Conservation (phyloP, 768 basidiomycete genomes). For the Pisolithus tinctorius region DNA sequence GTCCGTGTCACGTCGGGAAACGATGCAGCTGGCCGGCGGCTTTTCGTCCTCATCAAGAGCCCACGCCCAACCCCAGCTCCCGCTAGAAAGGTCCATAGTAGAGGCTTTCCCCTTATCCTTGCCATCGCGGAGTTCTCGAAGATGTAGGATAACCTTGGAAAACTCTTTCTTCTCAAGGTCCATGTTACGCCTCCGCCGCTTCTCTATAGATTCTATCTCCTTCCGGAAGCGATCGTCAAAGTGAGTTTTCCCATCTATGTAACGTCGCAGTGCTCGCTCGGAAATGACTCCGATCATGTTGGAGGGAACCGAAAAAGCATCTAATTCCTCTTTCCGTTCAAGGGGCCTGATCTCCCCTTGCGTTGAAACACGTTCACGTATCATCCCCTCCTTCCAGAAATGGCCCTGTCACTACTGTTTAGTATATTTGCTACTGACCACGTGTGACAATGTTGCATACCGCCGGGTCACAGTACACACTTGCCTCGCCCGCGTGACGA, state of each 20-base stretch:
- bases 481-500: conserved; percentile 54
- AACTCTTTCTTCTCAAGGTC: conserved; percentile 60
- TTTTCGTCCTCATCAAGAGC: conserved; percentile 70
- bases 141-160: conserved; percentile 42
- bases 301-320: conserved; percentile 55
- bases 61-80: conserved; percentile 80
- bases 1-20: conserved; percentile 78
- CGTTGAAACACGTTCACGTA: conserved; percentile 84
- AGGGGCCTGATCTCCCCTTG: conserved; percentile 77
- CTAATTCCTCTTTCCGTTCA: conserved; percentile 62
- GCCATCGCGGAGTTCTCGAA: conserved; percentile 25
- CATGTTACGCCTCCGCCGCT: conserved; percentile 57
- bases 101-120: conserved; percentile 18
- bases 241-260: conserved; percentile 49
- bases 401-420: conserved; percentile 24
- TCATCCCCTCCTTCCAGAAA: conserved; percentile 57
- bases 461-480: conserved; percentile 45
- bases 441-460: conserved; percentile 23
- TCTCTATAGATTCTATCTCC: conserved; percentile 53
- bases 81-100: conserved; percentile 36
- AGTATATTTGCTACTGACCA: conserved; percentile 1
- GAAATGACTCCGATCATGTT: conserved; percentile 70
- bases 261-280: conserved; percentile 72
- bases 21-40: conserved; percentile 90
- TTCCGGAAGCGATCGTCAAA: conserved; percentile 66